Conservation (phyloP, 441 rosid species). For the Populus hybrid region DNA sequence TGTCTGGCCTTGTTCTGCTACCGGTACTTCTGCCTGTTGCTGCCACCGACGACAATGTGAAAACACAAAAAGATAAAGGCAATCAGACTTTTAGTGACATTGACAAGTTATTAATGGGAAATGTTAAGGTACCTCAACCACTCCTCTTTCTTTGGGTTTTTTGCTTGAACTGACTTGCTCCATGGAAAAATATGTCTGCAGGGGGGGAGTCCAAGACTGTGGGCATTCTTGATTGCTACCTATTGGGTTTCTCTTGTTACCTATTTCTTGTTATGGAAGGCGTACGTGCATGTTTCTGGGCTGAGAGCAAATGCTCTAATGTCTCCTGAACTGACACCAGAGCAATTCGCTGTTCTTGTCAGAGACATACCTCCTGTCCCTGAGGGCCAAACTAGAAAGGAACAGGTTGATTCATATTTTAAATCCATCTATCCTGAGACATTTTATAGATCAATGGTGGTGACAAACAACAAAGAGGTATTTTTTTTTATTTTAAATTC, state of each 20-base stretch:
- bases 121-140: constrained; percentile 45
- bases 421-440: constrained; percentile 69
- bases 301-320: constrained; percentile 72
- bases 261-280: constrained; percentile 77
- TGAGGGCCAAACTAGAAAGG: constrained; percentile 61
- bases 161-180: not conserved
- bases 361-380: constrained; percentile 68
- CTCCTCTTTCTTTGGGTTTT: not conserved
- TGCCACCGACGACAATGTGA: constrained; percentile 43
- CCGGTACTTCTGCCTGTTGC: constrained; percentile 81
- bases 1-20: constrained; percentile 62
- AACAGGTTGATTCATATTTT: constrained; percentile 82
- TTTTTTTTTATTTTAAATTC: too few relatives aligned
- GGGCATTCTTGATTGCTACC: constrained; percentile 61
- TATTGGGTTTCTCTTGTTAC: constrained; percentile 86
- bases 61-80: constrained; percentile 30
- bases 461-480: constrained; percentile 72
- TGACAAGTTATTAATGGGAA: constrained; percentile 78
- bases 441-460: constrained; percentile 77
- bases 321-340: constrained; percentile 59
- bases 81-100: constrained; percentile 58
- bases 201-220: constrained; percentile 58
- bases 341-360: constrained; percentile 83
- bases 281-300: constrained; percentile 70
- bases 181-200: constrained; percentile 23